Base-by-base conservation (phyloP, 176 grass and related monocot genomes). In the Alopecurus myosuroides region DNA sequence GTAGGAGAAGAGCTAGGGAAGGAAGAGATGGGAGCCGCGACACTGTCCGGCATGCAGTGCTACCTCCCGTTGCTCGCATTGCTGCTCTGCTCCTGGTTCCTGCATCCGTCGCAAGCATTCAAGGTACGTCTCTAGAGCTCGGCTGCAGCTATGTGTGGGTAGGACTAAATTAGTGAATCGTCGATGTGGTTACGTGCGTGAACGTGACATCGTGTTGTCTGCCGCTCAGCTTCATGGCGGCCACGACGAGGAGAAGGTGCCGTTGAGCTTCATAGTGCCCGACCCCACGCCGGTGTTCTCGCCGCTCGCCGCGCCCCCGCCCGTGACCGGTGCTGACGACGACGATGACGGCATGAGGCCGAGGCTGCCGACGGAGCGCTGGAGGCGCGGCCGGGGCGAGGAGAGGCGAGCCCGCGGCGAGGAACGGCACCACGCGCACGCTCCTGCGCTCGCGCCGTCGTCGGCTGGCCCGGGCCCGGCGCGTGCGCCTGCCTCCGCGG, bases 341-440 rank as follows among this genome's bases (percentile, higher is more conserved):
- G 89, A 56, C 44, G 76, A 65, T 44, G 90, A 87, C 18, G 90
- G 88, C 80, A 49, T 90, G 64, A 82, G 69, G 12, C 84, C 86
- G n/a, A 90, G 39, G 81, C 86, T 96, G 81, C 94, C 94, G 58
- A 89, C 87, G 71, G 87, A 94, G 71, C 51, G 88, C 12, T 78
- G 82, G 88, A 53, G 77, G 61, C 68, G 60, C 19, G 76, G 63
- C 23, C 78, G 12, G 15, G 71, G 74, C 11, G 85, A 87, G 50
- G 79, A 61, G 29, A 64, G 80, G 13, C 44, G 13, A 12, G 44
- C 44, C 44, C 77, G 44, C n/a, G 36, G 23, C 1, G 11, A 33
- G 31, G 20, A 14, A n/a, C 9, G 63, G 31, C 64, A 17, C 63
- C 45, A 22, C 41, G 36, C 77, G 13, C 83, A 51, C 41, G 55